Percentiles rank a stretch among this genome's conserved stretches.
Evolutionary conservation across 495 filamentous ascomycete genomes (phyloP).

Genomic region (Annulohypoxylon moriforme): DNA sequence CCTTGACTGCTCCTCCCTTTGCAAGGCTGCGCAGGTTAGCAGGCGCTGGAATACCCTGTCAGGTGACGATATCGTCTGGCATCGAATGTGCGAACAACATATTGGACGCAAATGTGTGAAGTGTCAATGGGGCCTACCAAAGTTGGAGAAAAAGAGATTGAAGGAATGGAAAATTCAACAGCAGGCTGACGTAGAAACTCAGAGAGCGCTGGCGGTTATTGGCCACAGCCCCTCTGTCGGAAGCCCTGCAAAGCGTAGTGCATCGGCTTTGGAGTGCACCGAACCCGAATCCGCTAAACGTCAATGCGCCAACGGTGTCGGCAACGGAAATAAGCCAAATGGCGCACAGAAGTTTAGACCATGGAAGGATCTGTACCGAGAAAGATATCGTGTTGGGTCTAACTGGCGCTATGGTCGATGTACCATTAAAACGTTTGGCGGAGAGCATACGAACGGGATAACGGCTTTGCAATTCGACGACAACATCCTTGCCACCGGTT

Average conservation of each 20-base stretch:
- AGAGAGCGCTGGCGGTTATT: slow-evolving; percentile 24
- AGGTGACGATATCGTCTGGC: slow-evolving; percentile 98
- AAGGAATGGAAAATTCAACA: slow-evolving; percentile 89
- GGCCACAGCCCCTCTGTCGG: slow-evolving; percentile 6
- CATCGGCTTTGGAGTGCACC: slow-evolving; percentile 44
- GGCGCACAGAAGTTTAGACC: slow-evolving; percentile 48
- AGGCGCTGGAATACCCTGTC: slow-evolving; percentile 86
- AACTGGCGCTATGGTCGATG: slow-evolving; percentile 97
- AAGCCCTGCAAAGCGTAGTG: slow-evolving; percentile 48
- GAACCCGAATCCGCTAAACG: slow-evolving; percentile 56
- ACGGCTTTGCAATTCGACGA: slow-evolving; percentile 98
- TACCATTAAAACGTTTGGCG: slow-evolving; percentile 80
- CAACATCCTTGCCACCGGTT: slow-evolving; percentile 90
- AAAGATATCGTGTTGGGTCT: slow-evolving; percentile 87
- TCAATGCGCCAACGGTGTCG: slow-evolving; percentile 53
- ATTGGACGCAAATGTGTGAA: slow-evolving; percentile 92
- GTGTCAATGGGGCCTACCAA: slow-evolving; percentile 93
- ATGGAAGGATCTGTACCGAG: slow-evolving; percentile 73
- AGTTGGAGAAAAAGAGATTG: slow-evolving; percentile 87
- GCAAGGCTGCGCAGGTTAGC: slow-evolving; percentile 96
- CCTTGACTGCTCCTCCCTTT: slow-evolving; percentile 94
- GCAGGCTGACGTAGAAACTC: slow-evolving; percentile 56
- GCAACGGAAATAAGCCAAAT: slow-evolving; percentile 6
- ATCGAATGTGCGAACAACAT: slow-evolving; percentile 98
- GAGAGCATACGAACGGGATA: slow-evolving; percentile 87